Percentiles rank a stretch among this genome's conserved stretches.
Evolutionary conservation across 2,329 filamentous ascomycete genomes (phyloP).

Genomic region (Aspergillus pseudoglaucus): DNA sequence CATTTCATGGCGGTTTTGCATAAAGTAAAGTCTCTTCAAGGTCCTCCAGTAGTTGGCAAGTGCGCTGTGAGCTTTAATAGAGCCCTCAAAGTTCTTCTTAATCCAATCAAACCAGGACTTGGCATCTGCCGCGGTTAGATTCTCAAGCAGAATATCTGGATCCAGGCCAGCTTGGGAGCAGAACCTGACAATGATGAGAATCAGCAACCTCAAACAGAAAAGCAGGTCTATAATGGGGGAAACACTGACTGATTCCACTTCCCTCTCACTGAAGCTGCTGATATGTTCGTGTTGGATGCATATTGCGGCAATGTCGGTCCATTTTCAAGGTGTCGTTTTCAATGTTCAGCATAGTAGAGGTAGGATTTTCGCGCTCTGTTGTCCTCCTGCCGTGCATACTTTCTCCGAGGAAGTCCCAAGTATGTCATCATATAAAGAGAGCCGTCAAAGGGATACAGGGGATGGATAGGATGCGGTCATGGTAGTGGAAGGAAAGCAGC

Average conservation of each 20-base stretch:
- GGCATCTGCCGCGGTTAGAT: conserved; percentile 8
- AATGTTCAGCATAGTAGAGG: conserved; percentile 9
- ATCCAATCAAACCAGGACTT: conserved; percentile 16
- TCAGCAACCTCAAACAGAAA: neutral
- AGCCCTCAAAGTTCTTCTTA: conserved; percentile 9
- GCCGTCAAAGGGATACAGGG: neutral
- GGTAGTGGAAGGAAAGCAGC: neutral
- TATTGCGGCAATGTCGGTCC: conserved; percentile 9
- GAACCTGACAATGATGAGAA: conserved; percentile 6
- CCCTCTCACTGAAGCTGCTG: conserved; percentile 8
- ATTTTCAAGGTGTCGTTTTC: conserved; percentile 6
- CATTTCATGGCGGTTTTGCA: conserved; percentile 7
- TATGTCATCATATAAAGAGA: conserved; percentile 2
- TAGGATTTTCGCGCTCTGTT: conserved; percentile 6
- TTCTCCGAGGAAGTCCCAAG: conserved; percentile 8
- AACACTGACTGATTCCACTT: conserved; percentile 10
- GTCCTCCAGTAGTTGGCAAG: conserved; percentile 12
- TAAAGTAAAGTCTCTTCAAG: conserved; percentile 13
- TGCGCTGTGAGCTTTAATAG: conserved; percentile 8
- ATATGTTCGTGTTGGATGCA: conserved; percentile 10
- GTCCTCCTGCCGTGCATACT: conserved; percentile 3
- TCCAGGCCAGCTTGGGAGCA: conserved; percentile 6
- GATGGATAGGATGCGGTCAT: neutral
- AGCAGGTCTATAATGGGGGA: neutral
- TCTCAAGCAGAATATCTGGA: conserved; percentile 6